Conservation (phyloP, 2,329 filamentous ascomycete genomes). For the Ceratocystiopsis brevicomis region DNA sequence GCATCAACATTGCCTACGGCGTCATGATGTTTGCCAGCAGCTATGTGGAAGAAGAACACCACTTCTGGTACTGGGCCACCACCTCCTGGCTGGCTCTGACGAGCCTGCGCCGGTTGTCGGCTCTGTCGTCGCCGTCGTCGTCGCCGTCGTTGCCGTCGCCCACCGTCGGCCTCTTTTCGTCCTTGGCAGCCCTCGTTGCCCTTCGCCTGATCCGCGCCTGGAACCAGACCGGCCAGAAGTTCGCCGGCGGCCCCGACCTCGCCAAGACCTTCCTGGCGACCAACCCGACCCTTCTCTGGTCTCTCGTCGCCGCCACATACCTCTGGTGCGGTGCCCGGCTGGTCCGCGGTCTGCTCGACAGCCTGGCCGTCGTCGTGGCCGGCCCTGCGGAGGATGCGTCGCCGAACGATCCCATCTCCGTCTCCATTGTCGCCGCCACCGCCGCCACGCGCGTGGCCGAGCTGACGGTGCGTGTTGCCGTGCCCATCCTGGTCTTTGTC, state of each 20-base stretch:
- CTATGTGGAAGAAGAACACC: conserved; percentile 94
- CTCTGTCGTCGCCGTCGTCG: neutral
- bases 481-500: conserved; percentile 20
- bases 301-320: conserved; percentile 51
- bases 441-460: conserved; percentile 12
- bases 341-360: conserved; percentile 21
- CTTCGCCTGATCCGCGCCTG: conserved; percentile 57
- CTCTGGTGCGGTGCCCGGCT: conserved; percentile 32
- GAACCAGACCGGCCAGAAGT: conserved; percentile 97
- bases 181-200: conserved; percentile 30
- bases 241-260: conserved; percentile 76
- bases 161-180: conserved; percentile 18
- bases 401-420: conserved; percentile 1
- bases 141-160: no score
- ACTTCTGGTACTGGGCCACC: conserved; percentile 92
- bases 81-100: conserved; percentile 48
- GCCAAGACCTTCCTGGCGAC: conserved; percentile 49
- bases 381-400: no score
- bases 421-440: conserved; percentile 23
- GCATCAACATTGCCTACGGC: conserved; percentile 45
- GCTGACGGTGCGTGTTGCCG: conserved; percentile 3
- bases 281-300: conserved; percentile 54
- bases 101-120: conserved; percentile 24
- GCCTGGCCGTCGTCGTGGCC: conserved; percentile 1
- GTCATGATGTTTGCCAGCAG: conserved; percentile 96